These are phyloP conservation scores for Sclerotinia borealis DNA, from an alignment of 2,329 filamentous ascomycete genomes.

Conservation along the genomic window DNA sequence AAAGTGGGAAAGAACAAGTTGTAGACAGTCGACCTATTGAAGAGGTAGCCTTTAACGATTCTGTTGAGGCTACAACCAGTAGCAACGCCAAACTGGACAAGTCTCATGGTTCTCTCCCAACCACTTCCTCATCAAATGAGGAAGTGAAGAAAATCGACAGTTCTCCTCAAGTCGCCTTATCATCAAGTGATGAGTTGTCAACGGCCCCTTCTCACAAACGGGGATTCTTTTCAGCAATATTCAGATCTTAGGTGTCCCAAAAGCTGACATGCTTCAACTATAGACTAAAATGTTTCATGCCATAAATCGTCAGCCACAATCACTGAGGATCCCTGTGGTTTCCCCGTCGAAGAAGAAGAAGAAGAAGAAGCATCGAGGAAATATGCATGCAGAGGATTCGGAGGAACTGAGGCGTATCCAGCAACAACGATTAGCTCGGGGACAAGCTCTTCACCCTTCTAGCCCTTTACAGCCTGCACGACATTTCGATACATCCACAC, in stretches of 20 bases:
- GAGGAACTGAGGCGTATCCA: neutral
- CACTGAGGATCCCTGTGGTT: conserved; percentile 3
- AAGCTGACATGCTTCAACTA: conserved; percentile 8
- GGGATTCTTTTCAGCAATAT: neutral
- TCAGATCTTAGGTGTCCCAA: neutral
- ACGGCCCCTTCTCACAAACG: neutral
- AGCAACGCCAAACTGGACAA: neutral
- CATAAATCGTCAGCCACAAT: conserved; percentile 7
- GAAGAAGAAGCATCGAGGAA: neutral
- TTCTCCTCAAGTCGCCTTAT: neutral
- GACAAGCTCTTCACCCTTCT: neutral
- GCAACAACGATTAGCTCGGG: neutral
- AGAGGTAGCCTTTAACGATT: neutral
- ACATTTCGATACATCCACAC: neutral
- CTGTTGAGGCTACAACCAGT: neutral
- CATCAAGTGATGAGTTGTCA: conserved; percentile 9
- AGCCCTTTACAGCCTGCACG: neutral
- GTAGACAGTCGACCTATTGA: neutral
- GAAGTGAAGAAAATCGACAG: neutral
- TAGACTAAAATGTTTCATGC: conserved; percentile 3
- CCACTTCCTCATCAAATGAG: conserved; percentile 8
- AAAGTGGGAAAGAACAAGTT: neutral
- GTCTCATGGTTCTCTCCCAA: neutral
- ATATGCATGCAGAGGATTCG: neutral
- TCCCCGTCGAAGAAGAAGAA: neutral